Evolutionary conservation across 1,284 basidiomycete species (phyloP), one percentile per base, ranked within the genome.

Genomic region (Phylloporus sp.): DNA sequence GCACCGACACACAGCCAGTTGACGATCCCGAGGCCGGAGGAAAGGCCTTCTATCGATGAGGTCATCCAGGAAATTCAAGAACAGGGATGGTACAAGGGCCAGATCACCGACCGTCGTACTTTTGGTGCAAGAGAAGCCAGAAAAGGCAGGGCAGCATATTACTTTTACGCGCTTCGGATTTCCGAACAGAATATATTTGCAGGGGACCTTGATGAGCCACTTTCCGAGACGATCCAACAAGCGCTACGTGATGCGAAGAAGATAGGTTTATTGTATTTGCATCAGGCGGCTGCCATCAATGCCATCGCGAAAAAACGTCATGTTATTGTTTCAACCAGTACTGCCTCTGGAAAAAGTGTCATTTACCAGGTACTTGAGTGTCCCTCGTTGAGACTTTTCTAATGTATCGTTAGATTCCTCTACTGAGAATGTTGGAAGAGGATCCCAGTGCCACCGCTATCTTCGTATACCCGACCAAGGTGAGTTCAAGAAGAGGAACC

Each of bases 381-480:
- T 15, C 10, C 6, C 46, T 42, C 56, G 31, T 51, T 59, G 17
- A 44, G 20, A 34, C 1, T 2, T 2, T 26, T 46, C 8, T 22
- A 20, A 68, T 24, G 13, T n/a, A 1, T 61, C 39, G 8, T 12
- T 42, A 94, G 89, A 83, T 95, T 18, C 95, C 95, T 1, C 76
- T 94, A 13, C 76, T 96, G 54, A 83, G 79, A 51, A 87, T 86
- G 62, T 78, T 97, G 53, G 88, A 94, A 75, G 78, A 84, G 26
- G 84, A 93, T 72, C 73, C 74, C 6, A 71, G 77, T 20, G 75
- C 91, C 4, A 96, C 90, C 0, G 94, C 93, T 2, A 84, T 97
- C 56, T 93, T 95, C 72, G 86, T 97, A 54, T 97, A 96, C 70
- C 95, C 95, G 2, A 97, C 95, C 2, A 97, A 97, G 79, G 91